Base-by-base conservation (phyloP, 2,329 filamentous ascomycete genomes). In the Amauroascus niger region DNA sequence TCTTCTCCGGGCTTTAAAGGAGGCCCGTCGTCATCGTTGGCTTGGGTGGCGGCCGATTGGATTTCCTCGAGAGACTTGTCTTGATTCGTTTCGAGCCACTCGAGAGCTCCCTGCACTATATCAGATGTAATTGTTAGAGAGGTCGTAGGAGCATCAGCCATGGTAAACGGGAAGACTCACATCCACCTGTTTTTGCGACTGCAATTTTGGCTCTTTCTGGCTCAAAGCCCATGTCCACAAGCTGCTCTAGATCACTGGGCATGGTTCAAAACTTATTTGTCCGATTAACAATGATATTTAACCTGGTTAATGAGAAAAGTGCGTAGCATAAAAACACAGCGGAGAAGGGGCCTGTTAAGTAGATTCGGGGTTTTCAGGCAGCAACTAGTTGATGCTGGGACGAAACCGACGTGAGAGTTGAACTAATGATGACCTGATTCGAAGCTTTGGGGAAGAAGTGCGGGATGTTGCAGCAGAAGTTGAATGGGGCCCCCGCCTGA, bases 61-160 rank as follows among this genome's bases (percentile, higher is more conserved):
- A 57, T 60, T 50, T 60, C 57, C 22, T 60, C 58, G 55, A 95
- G 67, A 1, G 87, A 78, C 62, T 87, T 95, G 69, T 95, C 88
- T 67, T 94, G 84, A 67, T 94, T 95, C 62, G 86, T 81, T 67
- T 95, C 90, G 1, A 98, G 80, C 93, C 93, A 98, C 73, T 95
- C 87, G 55, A 98, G 79, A 50, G 93, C 93, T 61, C 84, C 86
- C 67, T 93, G 85, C 45, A 96, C 87, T 91, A 52, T 20, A 52
- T 16, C 9, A 6, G 2, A n/a, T 13, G 24, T 14, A 9, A 20
- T 28, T 33, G 30, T 49, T 33, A 52, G 35, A 48, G 20, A 46
- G 1, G 18, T 55, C 18, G 24, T 30, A 33, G 18, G 50, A 9
- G 40, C 20, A 37, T 37, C 3, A 40, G n/a, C 41, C 20, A 24